These are phyloP conservation scores for Tetrapisispora taiwanensis DNA, from an alignment of 805 yeast species.

Conservation along the genomic window DNA sequence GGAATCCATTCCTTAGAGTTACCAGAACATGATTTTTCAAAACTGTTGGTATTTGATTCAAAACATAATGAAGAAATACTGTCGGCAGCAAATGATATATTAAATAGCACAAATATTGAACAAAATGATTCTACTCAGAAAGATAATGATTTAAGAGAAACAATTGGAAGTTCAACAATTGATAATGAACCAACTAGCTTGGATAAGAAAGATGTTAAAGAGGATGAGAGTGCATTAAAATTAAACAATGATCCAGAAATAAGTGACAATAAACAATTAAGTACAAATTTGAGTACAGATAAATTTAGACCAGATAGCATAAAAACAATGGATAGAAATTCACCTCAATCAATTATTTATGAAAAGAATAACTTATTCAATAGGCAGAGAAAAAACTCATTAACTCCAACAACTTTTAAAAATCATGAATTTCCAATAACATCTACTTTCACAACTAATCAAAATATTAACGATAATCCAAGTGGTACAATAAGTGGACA, in stretches of 20 bases:
- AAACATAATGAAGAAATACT: constrained; percentile 24
- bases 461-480: background rate
- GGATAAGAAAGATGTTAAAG: background rate
- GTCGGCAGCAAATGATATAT: constrained; percentile 11
- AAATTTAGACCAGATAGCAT: background rate
- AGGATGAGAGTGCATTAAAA: background rate
- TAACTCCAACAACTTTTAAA: constrained; percentile 23
- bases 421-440: constrained; percentile 10
- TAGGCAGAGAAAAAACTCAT: constrained; percentile 19
- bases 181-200: background rate
- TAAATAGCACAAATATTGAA: background rate
- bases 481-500: background rate
- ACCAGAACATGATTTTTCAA: constrained; percentile 24
- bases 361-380: constrained; percentile 13
- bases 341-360: constrained; percentile 19
- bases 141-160: background rate
- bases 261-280: background rate
- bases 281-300: background rate
- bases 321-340: constrained; percentile 8
- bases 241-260: background rate
- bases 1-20: constrained; percentile 11
- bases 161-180: background rate
- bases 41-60: constrained; percentile 25
- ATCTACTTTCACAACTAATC: background rate
- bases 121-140: background rate